Percentiles rank a stretch among this genome's conserved stretches.
Evolutionary conservation across 108 stramenopile species (phyloP).

Genomic region (Fragilaria crotonensis): DNA sequence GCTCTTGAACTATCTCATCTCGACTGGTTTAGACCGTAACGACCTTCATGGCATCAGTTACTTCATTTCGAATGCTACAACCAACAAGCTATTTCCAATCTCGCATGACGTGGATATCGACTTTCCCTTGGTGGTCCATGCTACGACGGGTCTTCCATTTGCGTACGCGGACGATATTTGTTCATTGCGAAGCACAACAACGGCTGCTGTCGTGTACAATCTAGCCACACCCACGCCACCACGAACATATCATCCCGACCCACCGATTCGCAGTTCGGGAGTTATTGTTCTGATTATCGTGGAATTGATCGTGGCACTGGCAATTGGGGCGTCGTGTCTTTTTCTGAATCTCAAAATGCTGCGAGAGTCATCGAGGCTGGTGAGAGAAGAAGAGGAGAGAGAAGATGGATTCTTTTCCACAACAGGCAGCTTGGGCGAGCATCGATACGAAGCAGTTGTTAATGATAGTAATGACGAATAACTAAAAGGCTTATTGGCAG

Average conservation of each 20-base stretch:
- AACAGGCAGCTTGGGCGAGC: not conserved
- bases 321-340: slow-evolving; percentile 36
- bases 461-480: not conserved
- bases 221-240: slow-evolving; percentile 22
- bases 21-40: slow-evolving; percentile 25
- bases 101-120: slow-evolving; percentile 23
- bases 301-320: slow-evolving; percentile 43
- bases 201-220: slow-evolving; percentile 42
- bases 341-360: slow-evolving; percentile 40
- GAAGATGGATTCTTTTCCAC: not conserved
- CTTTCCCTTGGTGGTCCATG: slow-evolving; percentile 30
- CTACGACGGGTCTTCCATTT: slow-evolving; percentile 19
- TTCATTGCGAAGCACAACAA: slow-evolving; percentile 19
- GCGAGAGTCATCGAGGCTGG: slow-evolving; percentile 5
- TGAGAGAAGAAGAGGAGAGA: not conserved
- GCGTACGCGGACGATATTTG: slow-evolving; percentile 16
- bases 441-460: not conserved
- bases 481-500: not conserved
- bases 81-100: slow-evolving; percentile 29
- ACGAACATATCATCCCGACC: slow-evolving; percentile 24
- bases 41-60: slow-evolving; percentile 20
- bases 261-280: slow-evolving; percentile 40
- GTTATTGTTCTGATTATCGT: slow-evolving; percentile 38
- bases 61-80: slow-evolving; percentile 20
- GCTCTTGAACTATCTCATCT: slow-evolving; percentile 29